Evolutionary conservation across 2,329 filamentous ascomycete genomes (phyloP), one percentile per base, ranked within the genome.

Genomic region (Nannizziopsis barbatae): DNA sequence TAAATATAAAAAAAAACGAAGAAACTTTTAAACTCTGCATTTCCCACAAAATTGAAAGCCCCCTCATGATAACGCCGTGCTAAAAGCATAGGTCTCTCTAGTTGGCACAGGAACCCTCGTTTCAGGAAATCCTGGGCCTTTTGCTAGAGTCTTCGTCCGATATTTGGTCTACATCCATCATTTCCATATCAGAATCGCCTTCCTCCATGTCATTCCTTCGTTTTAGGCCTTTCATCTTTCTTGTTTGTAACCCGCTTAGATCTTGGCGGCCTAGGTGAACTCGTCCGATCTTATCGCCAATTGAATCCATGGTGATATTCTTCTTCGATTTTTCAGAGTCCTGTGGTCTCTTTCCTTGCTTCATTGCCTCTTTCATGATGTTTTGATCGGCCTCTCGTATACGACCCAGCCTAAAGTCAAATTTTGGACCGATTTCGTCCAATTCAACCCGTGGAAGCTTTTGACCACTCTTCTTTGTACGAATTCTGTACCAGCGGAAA

Each of bases 221-320:
- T 79, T 96, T 98, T 57, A 98, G 69, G 57, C 89, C 92, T 80
- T 98, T 98, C 89, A 98, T 96, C 80, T 98, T 98, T 63, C 92
- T 82, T 46, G 89, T 93, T 74, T 98, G 92, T 67, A 98, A 68
- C 59, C 84, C 78, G 62, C 74, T 75, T 51, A 98, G 76, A 70
- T 98, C 88, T 70, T 95, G 88, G 72, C 83, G 87, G 61, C 85
- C 87, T 52, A 94, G 69, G 66, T 98, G 92, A 54, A 98, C 84
- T 58, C 88, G 82, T 54, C 90, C 92, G 55, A 96, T 76, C 81
- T 96, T 96, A 70, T 98, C 92, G 64, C 92, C 92, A 71, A 98
- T 87, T 38, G 81, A 69, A 65, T 96, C 89, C 50, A 85, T 93
- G 47, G 81, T 79, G 58, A 98, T 83, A 68, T 98, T 98, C 83